Evolutionary conservation across 169 alveolate species (phyloP).

Genomic region (Plasmodium berghei): DNA sequence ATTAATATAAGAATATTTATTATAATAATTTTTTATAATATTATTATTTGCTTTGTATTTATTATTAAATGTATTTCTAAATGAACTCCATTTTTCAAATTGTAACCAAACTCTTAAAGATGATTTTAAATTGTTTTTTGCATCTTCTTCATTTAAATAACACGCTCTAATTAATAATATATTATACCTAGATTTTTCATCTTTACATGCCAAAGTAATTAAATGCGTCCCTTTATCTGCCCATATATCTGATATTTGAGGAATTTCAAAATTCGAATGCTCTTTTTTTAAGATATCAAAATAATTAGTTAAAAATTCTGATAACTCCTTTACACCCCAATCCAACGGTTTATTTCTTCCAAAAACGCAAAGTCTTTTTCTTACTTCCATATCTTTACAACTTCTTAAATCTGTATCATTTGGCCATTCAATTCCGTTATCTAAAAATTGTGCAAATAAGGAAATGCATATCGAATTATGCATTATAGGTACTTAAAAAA

Average conservation of each 20-base stretch:
- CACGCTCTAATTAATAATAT: constrained; percentile 69
- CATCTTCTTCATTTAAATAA: constrained; percentile 67
- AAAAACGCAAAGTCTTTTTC: constrained; percentile 47
- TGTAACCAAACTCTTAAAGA: constrained; percentile 65
- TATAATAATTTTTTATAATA: constrained; percentile 30
- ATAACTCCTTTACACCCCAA: constrained; percentile 66
- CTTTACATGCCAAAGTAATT: constrained; percentile 63
- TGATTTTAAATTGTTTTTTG: constrained; percentile 39
- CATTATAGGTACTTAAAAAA: neutral
- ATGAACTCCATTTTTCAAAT: constrained; percentile 72
- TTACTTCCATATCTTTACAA: constrained; percentile 33
- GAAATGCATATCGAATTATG: neutral
- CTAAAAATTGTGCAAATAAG: neutral
- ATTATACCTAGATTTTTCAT: constrained; percentile 57
- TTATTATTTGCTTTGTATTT: constrained; percentile 29
- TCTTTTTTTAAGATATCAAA: constrained; percentile 57
- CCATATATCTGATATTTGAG: constrained; percentile 66
- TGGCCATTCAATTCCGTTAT: constrained; percentile 71
- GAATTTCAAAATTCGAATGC: constrained; percentile 54
- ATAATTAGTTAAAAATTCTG: constrained; percentile 33
- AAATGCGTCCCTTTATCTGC: constrained; percentile 73
- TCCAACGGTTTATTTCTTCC: constrained; percentile 66
- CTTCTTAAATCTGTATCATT: constrained; percentile 27
- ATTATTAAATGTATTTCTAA: constrained; percentile 11
- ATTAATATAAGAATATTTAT: constrained; percentile 46